phyloP scores from a whole-genome alignment of 2,329 filamentous ascomycete species.

The Alternaria conjuncta region DNA sequence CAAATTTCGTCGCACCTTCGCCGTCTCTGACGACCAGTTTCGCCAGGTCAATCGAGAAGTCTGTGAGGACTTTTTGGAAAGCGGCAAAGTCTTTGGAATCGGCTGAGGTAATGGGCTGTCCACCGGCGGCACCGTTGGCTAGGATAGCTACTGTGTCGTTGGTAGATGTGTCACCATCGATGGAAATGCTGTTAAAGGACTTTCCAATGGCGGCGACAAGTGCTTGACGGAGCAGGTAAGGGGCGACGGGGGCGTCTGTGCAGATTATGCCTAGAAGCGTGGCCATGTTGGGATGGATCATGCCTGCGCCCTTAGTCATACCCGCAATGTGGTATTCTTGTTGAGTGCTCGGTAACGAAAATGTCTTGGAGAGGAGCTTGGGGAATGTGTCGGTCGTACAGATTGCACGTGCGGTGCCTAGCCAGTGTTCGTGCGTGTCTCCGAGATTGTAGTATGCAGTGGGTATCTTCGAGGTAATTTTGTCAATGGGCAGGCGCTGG shows the following conservation, averaged over 20 bases:
- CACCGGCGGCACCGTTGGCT: constrained; percentile 92
- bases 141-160: constrained; percentile 95
- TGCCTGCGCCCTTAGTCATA: constrained; percentile 97
- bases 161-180: constrained; percentile 96
- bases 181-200: constrained; percentile 95
- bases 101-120: constrained; percentile 64
- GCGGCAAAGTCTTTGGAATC: constrained; percentile 69
- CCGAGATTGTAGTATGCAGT: constrained; percentile 74
- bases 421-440: constrained; percentile 82
- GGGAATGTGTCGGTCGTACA: constrained; percentile 99
- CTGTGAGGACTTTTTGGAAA: constrained; percentile 73
- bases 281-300: constrained; percentile 99
- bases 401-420: constrained; percentile 85
- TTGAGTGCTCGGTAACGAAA: constrained; percentile 81
- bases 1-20: constrained; percentile 97
- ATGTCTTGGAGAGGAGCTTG: constrained; percentile 86
- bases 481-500: constrained; percentile 88
- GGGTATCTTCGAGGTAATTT: constrained; percentile 85
- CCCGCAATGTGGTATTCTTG: constrained; percentile 84
- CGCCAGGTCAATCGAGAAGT: constrained; percentile 82
- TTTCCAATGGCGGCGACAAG: constrained; percentile 77
- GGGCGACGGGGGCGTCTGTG: constrained; percentile 83
- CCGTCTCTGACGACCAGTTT: constrained; percentile 95
- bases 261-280: constrained; percentile 90
- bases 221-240: constrained; percentile 69